Conservation (phyloP, 805 yeast genomes). For the Cyberlindnera japonica region DNA sequence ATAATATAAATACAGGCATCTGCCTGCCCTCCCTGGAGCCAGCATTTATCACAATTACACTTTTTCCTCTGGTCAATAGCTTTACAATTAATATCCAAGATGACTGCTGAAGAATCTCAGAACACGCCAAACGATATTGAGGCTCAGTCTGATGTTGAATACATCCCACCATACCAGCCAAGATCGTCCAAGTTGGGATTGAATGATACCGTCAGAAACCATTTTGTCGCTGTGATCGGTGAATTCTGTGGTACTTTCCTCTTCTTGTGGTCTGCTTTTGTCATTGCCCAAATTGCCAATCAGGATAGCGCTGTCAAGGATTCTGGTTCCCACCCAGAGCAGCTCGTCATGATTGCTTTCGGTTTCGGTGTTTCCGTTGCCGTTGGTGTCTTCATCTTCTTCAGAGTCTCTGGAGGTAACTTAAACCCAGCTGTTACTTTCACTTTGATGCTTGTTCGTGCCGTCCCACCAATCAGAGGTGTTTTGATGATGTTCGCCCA, state of each 20-base stretch:
- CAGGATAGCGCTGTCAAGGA: constrained; percentile 37
- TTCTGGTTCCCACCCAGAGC: constrained; percentile 56
- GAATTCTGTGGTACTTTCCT: constrained; percentile 86
- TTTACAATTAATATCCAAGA: not conserved
- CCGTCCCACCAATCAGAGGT: constrained; percentile 71
- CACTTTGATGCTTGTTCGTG: constrained; percentile 66
- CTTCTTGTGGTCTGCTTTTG: constrained; percentile 76
- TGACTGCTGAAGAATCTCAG: constrained; percentile 13
- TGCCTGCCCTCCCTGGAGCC: too few species aligned
- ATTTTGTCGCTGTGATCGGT: constrained; percentile 64
- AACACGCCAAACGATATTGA: constrained; percentile 17
- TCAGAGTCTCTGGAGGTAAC: constrained; percentile 83
- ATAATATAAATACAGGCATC: not conserved
- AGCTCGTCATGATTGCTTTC: constrained; percentile 72
- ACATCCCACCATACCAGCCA: constrained; percentile 37
- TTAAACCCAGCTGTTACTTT: constrained; percentile 87
- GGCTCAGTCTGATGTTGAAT: constrained; percentile 35
- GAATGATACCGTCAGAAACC: constrained; percentile 49
- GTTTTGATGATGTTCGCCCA: constrained; percentile 62
- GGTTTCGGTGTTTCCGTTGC: constrained; percentile 87
- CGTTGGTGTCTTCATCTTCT: constrained; percentile 65
- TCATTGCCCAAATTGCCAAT: constrained; percentile 83
- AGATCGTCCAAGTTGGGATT: constrained; percentile 36
- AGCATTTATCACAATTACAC: too few species aligned
- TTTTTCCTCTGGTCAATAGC: not conserved